Evolutionary conservation across 352 stramenopile species (phyloP).

Genomic region (Phytophthora pseudosyringae): DNA sequence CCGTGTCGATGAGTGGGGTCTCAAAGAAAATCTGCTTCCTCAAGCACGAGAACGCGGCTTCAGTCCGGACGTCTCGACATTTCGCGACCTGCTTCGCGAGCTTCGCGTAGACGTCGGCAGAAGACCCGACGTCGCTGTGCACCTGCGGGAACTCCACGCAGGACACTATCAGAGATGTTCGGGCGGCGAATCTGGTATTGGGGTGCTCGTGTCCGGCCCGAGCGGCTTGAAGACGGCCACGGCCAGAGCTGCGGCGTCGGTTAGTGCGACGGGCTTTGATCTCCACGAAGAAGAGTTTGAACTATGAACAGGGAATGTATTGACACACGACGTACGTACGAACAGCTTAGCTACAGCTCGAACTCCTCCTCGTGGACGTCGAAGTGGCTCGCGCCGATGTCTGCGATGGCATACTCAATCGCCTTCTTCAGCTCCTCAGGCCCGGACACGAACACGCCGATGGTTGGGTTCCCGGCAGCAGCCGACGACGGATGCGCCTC

Average conservation of each 20-base stretch:
- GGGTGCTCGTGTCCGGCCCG: constrained; percentile 46
- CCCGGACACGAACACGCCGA: constrained; percentile 54
- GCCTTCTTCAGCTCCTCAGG: constrained; percentile 40
- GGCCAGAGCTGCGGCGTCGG: constrained; percentile 8
- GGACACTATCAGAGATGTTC: constrained; percentile 2
- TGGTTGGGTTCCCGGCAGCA: constrained; percentile 14
- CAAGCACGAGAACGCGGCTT: neutral
- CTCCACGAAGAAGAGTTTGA: constrained; percentile 41
- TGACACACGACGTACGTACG: no score
- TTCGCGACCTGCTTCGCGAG: constrained; percentile 18
- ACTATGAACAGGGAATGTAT: constrained; percentile 14
- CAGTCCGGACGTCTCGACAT: constrained; percentile 13
- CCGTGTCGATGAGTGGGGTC: constrained; percentile 1
- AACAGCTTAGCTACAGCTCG: constrained; percentile 19
- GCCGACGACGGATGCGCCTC: neutral
- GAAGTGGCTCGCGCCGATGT: constrained; percentile 26
- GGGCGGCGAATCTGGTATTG: constrained; percentile 13
- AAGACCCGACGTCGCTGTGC: constrained; percentile 17
- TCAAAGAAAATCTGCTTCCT: constrained; percentile 18
- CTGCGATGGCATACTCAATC: constrained; percentile 24
- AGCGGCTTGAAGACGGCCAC: constrained; percentile 33
- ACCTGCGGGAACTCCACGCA: constrained; percentile 13
- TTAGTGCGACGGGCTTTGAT: constrained; percentile 28
- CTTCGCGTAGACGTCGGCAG: constrained; percentile 12
- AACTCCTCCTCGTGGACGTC: constrained; percentile 41